Evolutionary conservation across 805 yeast genomes (phyloP).

Genomic region (Hanseniaspora mollemarum): DNA sequence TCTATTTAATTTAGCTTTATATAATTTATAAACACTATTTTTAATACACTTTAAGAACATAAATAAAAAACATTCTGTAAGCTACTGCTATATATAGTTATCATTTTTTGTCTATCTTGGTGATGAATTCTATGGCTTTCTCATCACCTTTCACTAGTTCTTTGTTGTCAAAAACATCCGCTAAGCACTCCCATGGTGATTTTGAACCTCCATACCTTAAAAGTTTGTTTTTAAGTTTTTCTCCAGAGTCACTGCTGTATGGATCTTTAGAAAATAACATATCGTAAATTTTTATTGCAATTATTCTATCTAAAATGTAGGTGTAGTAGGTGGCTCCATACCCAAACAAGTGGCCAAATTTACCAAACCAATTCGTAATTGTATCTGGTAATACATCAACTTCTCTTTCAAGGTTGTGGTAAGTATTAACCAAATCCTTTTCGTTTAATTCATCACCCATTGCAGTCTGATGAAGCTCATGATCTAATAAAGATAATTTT

Average conservation of each 20-base stretch:
- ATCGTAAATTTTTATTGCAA: slow-evolving; percentile 76
- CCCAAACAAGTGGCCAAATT: slow-evolving; percentile 83
- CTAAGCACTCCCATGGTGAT: slow-evolving; percentile 78
- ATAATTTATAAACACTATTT: slow-evolving; percentile 8
- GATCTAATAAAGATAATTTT: slow-evolving; percentile 83
- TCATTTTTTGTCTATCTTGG: slow-evolving; percentile 24
- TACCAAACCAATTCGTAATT: slow-evolving; percentile 81
- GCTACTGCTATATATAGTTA: neutral
- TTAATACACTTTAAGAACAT: slow-evolving; percentile 11
- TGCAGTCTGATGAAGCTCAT: slow-evolving; percentile 48
- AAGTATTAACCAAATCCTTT: slow-evolving; percentile 30
- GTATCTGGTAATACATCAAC: slow-evolving; percentile 55
- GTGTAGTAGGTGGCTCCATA: slow-evolving; percentile 93
- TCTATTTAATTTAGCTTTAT: slow-evolving; percentile 25
- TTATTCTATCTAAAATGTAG: slow-evolving; percentile 80
- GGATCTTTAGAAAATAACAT: slow-evolving; percentile 63
- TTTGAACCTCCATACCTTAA: slow-evolving; percentile 88
- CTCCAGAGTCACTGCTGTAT: slow-evolving; percentile 60
- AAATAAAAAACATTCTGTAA: neutral
- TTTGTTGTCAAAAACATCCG: slow-evolving; percentile 61
- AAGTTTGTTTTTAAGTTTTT: slow-evolving; percentile 54
- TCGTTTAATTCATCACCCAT: slow-evolving; percentile 44
- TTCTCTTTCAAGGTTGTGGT: slow-evolving; percentile 52
- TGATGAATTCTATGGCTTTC: slow-evolving; percentile 53
- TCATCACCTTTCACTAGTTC: slow-evolving; percentile 55